Conservation (phyloP, 257 asterid genomes). For the Penstemon davidsonii region DNA sequence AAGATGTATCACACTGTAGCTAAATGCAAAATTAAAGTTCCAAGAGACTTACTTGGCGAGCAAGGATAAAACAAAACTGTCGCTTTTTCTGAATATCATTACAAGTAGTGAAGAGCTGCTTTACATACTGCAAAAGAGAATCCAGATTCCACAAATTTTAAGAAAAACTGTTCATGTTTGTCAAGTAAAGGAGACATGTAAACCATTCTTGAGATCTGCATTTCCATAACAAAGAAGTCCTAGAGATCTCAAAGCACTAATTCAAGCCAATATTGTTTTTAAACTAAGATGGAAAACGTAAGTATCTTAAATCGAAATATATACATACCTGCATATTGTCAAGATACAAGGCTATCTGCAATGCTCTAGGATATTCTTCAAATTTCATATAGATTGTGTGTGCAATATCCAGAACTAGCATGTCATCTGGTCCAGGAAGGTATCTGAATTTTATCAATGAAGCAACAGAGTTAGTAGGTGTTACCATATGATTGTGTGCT, state of each 20-base stretch:
- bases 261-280: neutral
- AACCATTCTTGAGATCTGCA: slow-evolving; percentile 15
- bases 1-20: neutral
- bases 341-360: slow-evolving; percentile 76
- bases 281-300: slow-evolving; percentile 13
- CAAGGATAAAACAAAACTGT: slow-evolving; percentile 86
- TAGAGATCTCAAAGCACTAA: too few species aligned
- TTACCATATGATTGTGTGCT: slow-evolving; percentile 5
- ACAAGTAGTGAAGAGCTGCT: slow-evolving; percentile 63
- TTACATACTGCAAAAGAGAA: slow-evolving; percentile 67
- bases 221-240: too few species aligned
- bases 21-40: neutral
- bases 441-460: slow-evolving; percentile 48
- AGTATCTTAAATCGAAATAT: slow-evolving; percentile 18
- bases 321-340: slow-evolving; percentile 74
- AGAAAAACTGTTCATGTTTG: slow-evolving; percentile 5
- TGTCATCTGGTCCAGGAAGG: slow-evolving; percentile 94
- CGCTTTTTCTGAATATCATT: slow-evolving; percentile 54
- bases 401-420: slow-evolving; percentile 74
- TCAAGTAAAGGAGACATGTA: slow-evolving; percentile 6
- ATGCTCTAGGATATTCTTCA: slow-evolving; percentile 79
- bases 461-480: slow-evolving; percentile 22
- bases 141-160: slow-evolving; percentile 13
- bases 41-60: slow-evolving; percentile 76
- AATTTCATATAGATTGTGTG: slow-evolving; percentile 75